phyloP scores from a whole-genome alignment of 2,329 filamentous ascomycete species.

The Cryphonectria naterciae region DNA sequence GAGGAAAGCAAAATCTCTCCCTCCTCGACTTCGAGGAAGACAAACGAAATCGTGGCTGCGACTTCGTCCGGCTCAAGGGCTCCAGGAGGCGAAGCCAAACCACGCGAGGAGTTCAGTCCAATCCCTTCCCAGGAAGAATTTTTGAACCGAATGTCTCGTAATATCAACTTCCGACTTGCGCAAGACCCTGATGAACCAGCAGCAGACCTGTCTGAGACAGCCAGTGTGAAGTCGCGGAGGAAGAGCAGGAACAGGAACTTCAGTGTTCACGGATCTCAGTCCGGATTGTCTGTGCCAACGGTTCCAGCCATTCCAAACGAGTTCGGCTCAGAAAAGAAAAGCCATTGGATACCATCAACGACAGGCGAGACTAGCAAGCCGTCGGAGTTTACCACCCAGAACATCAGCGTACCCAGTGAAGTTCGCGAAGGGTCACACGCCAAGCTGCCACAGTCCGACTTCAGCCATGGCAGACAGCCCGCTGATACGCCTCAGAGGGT shows the following conservation, averaged over 20 bases:
- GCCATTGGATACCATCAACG: background rate
- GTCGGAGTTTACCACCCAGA: background rate
- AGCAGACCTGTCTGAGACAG: background rate
- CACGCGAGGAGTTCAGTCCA: background rate
- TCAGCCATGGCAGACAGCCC: background rate
- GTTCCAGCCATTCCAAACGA: constrained; percentile 3
- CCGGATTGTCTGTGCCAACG: background rate
- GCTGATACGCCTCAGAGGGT: background rate
- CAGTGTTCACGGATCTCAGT: constrained; percentile 8
- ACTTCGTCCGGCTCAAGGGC: background rate
- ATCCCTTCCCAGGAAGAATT: constrained; percentile 12
- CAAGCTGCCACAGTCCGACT: background rate
- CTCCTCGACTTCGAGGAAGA: background rate
- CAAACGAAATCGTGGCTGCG: background rate
- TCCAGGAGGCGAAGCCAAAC: background rate
- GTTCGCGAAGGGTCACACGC: background rate
- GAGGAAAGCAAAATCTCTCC: background rate
- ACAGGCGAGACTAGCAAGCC: background rate
- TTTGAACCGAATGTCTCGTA: constrained; percentile 6
- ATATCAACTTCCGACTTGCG: background rate
- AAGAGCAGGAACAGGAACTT: constrained; percentile 17
- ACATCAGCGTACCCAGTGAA: background rate
- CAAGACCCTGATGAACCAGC: background rate
- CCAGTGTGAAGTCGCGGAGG: background rate
- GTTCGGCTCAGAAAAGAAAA: constrained; percentile 5